Percentiles rank a stretch among this genome's conserved stretches.
These are phyloP conservation scores for Ichthyophthirius multifiliis DNA, from an alignment of 169 alveolate species.

Conservation along the genomic window DNA sequence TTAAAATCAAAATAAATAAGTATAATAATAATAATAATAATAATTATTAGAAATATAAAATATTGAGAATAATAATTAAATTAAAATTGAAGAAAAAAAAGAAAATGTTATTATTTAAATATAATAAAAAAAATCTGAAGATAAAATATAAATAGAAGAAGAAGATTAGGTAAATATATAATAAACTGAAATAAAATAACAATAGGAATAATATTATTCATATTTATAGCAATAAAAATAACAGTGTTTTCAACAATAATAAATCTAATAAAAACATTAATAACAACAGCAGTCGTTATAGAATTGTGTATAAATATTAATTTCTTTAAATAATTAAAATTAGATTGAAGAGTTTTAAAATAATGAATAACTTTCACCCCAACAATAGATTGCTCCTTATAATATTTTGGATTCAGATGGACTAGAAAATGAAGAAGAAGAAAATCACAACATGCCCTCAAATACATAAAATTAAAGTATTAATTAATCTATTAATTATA, in stretches of 20 bases:
- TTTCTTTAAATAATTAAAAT: neutral
- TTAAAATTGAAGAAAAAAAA: too few relatives aligned
- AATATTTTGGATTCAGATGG: slow-evolving; percentile 5
- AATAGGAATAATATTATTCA: too few relatives aligned
- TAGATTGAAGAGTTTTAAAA: slow-evolving; percentile 8
- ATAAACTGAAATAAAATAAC: too few relatives aligned
- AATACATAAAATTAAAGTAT: neutral
- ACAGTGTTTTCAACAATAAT: neutral
- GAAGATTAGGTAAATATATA: too few relatives aligned
- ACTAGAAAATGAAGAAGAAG: neutral
- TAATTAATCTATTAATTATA: neutral
- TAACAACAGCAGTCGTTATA: neutral
- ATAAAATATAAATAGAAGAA: too few relatives aligned
- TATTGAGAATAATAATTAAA: too few relatives aligned
- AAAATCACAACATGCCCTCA: neutral
- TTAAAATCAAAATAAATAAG: too few relatives aligned
- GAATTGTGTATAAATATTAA: neutral
- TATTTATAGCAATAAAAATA: neutral
- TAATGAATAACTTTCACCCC: neutral
- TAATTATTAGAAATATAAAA: too few relatives aligned
- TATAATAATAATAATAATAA: too few relatives aligned
- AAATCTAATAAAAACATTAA: neutral
- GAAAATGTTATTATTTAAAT: too few relatives aligned
- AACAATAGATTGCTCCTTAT: too few relatives aligned
- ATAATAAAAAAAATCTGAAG: too few relatives aligned